Percentiles rank a stretch among this genome's conserved stretches.
Evolutionary conservation across 495 filamentous ascomycete genomes (phyloP).

Genomic region (Parmelia sp.): DNA sequence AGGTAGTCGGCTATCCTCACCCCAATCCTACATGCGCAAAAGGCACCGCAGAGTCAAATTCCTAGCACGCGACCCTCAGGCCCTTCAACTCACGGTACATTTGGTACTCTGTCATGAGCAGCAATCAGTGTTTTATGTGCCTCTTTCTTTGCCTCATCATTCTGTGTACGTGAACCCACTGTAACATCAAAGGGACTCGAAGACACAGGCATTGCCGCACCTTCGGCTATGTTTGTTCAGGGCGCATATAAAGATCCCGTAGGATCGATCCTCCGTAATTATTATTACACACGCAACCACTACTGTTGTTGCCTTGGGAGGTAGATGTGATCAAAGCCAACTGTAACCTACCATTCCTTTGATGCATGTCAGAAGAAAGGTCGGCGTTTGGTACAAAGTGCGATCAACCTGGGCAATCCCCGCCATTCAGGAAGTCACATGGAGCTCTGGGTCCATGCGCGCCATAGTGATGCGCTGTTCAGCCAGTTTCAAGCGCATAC

Average conservation of each 20-base stretch:
- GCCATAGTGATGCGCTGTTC: slow-evolving; percentile 15
- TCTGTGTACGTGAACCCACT: no score
- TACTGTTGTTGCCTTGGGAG: background rate
- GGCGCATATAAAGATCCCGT: background rate
- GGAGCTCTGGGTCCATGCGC: slow-evolving; percentile 16
- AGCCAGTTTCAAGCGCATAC: slow-evolving; percentile 9
- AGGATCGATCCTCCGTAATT: background rate
- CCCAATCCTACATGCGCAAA: background rate
- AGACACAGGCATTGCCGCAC: background rate
- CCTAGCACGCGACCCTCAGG: background rate
- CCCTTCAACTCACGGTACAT: background rate
- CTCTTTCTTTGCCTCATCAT: background rate
- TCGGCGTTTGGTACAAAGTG: slow-evolving; percentile 2
- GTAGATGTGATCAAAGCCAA: background rate
- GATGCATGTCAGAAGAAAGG: background rate
- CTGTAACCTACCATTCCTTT: background rate
- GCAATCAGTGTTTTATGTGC: no score
- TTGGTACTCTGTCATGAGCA: no score
- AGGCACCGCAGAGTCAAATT: background rate
- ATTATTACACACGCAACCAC: background rate
- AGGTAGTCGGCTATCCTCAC: background rate
- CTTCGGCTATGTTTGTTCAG: background rate
- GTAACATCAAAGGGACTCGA: background rate
- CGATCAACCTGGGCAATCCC: background rate
- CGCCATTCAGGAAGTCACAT: slow-evolving; percentile 15